A percentile compares a stretch with the other conserved stretches of the same genome.
These are phyloP conservation scores for Aspergillus pseudotamarii DNA, from an alignment of 2,329 filamentous ascomycete genomes.

Conservation along the genomic window DNA sequence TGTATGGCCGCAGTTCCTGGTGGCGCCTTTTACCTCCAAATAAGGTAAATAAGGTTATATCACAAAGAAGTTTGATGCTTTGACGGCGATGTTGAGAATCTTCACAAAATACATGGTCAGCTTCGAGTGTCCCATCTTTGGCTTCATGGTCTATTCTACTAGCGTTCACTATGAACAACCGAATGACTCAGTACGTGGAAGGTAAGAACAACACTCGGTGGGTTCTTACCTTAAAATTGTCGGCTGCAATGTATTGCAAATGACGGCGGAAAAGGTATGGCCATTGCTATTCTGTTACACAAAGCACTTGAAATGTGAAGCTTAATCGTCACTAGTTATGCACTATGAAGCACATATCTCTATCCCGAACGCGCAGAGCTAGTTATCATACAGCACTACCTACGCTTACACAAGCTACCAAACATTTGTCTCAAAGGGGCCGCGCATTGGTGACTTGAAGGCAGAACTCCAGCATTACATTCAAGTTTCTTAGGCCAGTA, in stretches of 20 bases:
- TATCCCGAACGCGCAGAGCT: too few relatives aligned
- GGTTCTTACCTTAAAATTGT: not conserved
- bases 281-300: not conserved
- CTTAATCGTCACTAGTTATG: not conserved
- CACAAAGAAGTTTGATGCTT: not conserved
- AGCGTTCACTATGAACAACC: not conserved
- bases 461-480: not conserved
- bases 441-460: not conserved
- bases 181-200: not conserved
- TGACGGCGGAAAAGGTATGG: not conserved
- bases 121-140: too few relatives aligned
- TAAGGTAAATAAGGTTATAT: not conserved
- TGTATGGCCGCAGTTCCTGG: not conserved
- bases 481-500: not conserved
- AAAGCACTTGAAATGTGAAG: not conserved
- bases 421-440: not conserved
- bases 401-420: not conserved
- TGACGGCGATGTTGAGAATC: not conserved
- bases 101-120: not conserved
- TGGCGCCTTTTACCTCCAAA: not conserved
- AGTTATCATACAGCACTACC: too few relatives aligned
- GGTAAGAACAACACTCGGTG: not conserved
- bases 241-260: too few relatives aligned
- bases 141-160: too few relatives aligned
- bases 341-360: not conserved